Evolutionary conservation across 352 stramenopile species (phyloP).

Genomic region (Globisporangium rhizosaccharum): DNA sequence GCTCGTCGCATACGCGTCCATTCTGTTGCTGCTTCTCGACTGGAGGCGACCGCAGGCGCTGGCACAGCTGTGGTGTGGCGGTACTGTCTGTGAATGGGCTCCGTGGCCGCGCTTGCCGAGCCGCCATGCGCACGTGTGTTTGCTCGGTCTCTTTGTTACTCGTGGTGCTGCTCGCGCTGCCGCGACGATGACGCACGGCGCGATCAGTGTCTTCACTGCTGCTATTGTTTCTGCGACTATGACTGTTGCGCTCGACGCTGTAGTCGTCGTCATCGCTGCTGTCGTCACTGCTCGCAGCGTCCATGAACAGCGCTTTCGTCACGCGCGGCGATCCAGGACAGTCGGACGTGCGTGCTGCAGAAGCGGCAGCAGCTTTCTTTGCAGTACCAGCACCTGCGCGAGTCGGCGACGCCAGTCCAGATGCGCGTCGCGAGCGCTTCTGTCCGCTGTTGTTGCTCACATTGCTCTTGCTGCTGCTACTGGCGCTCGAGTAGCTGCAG

Average conservation of each 20-base stretch:
- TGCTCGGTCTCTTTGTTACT: not conserved
- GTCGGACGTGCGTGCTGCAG: not conserved
- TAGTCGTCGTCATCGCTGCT: conserved; percentile 21
- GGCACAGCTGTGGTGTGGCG: no score
- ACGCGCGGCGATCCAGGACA: conserved; percentile 16
- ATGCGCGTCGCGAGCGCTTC: conserved; percentile 9
- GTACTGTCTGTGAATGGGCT: not conserved
- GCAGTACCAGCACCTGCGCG: not conserved
- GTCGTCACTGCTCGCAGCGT: conserved; percentile 19
- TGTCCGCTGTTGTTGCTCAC: conserved; percentile 7
- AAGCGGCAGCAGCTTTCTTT: conserved; percentile 2
- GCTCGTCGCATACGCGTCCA: not conserved
- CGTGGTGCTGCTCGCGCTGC: no score
- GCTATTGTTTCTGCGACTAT: not conserved
- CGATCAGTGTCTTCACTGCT: not conserved
- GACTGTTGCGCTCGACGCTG: conserved; percentile 4
- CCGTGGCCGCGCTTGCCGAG: not conserved
- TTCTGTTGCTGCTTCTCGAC: not conserved
- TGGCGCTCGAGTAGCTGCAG: conserved; percentile 4
- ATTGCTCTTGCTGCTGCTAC: conserved; percentile 9
- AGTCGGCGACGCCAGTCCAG: conserved; percentile 1
- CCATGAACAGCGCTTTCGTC: conserved; percentile 24
- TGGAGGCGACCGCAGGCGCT: no score
- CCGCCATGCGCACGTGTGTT: not conserved
- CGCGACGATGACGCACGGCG: no score